Base-by-base conservation (phyloP, 768 basidiomycete genomes). In the Agaricus subrufescens region DNA sequence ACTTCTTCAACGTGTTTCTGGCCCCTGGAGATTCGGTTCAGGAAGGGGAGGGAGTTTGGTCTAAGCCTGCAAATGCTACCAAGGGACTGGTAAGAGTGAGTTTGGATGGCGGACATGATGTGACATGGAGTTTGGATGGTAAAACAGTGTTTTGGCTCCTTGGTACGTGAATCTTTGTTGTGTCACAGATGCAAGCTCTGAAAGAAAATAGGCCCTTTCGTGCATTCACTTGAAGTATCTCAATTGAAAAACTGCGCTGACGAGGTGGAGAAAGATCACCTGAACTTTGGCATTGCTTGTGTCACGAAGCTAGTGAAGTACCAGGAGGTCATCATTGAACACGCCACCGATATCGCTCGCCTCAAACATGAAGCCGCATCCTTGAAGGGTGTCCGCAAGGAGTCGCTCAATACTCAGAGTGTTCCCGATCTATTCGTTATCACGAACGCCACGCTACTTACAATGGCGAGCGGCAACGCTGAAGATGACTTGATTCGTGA, bases 81-180 rank as follows among this genome's bases (percentile, higher is more conserved):
- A 73, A 73, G 29, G 82, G 82, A 2, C 65, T 89, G 54, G 77
- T 77, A 3, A 76, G 87, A 34, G 56, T 89, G 56, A 89, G 87
- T 62, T 62, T 87, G 60, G 86, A 89, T 65, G 88, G 88, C 15
- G 88, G 87, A 0, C 88, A 90, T 61, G 85, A 85, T 63, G 65
- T 89, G 38, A 75, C 81, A 2, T 84, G 80, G 72, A 85, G 80
- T 34, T 63, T 76, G 10, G 84, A 89, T 64, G 87, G 88, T 15
- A 80, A 75, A 52, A 82, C 72, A 31, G 54, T 89, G 34, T 86
- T 87, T 59, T 90, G 88, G 88, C 80, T 90, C 68, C 74, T 90
- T 30, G 88, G 88, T 87, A 64, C 45, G 74, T 50, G 12, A n/a
- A n/a, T 30, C 44, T 6, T 46, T 42, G 4, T 38, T 23, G 15